Evolutionary conservation across 164 flowering plant genomes (phyloP).

Genomic region (Sextonia rubra): DNA sequence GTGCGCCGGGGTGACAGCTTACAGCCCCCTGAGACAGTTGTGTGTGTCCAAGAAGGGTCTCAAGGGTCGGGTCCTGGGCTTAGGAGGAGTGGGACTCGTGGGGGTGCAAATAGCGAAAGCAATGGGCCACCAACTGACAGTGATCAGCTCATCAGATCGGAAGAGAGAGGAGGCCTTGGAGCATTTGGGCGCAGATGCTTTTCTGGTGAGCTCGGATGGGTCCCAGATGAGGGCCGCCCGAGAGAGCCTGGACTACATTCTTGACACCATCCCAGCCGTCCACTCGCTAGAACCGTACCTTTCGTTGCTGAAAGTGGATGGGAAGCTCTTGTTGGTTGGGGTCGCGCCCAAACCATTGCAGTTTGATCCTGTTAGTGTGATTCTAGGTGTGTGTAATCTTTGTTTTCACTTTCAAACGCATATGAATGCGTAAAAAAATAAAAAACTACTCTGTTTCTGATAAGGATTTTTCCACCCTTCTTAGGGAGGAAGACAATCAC

Average conservation of each 20-base stretch:
- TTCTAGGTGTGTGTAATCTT: slow-evolving; percentile 26
- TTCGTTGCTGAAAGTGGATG: slow-evolving; percentile 38
- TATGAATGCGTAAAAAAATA: background rate
- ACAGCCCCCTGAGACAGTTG: slow-evolving; percentile 44
- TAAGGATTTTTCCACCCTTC: background rate
- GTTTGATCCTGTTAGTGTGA: slow-evolving; percentile 22
- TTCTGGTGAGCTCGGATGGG: slow-evolving; percentile 33
- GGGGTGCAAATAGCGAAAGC: slow-evolving; percentile 55
- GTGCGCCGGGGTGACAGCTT: slow-evolving; percentile 58
- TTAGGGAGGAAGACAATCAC: slow-evolving; percentile 35
- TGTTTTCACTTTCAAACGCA: too few species aligned
- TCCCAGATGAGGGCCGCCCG: slow-evolving; percentile 30
- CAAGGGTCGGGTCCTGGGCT: slow-evolving; percentile 41
- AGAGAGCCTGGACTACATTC: slow-evolving; percentile 42
- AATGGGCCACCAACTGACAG: slow-evolving; percentile 59
- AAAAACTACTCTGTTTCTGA: background rate
- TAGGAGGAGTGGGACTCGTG: slow-evolving; percentile 59
- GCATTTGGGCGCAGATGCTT: slow-evolving; percentile 44
- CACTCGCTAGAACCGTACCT: slow-evolving; percentile 35
- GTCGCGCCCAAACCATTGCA: slow-evolving; percentile 33
- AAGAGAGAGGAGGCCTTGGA: slow-evolving; percentile 46
- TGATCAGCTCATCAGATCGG: slow-evolving; percentile 46
- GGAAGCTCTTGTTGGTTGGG: slow-evolving; percentile 41
- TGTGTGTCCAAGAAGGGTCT: slow-evolving; percentile 8
- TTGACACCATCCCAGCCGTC: slow-evolving; percentile 46